Evolutionary conservation across 2,329 filamentous ascomycete species (phyloP), one percentile per base, ranked within the genome.

Genomic region (Exserohilum turcica): DNA sequence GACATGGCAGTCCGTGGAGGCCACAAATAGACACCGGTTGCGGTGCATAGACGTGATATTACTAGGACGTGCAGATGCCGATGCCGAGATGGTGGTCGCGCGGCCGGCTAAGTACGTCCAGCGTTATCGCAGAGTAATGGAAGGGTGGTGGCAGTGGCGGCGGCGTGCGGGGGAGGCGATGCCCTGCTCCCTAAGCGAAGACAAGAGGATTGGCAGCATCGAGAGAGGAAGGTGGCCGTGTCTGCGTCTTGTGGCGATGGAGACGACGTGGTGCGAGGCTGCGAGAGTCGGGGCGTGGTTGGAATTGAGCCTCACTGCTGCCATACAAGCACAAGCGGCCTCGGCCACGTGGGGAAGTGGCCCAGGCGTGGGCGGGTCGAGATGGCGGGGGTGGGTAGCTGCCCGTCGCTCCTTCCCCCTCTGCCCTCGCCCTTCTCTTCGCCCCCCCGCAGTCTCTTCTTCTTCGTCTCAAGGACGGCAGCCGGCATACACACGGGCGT

Each of bases 271-370:
- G 27, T 35, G 48, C 16, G 19, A 36, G 24, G 32, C 21, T 24
- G 43, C 28, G 12, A 38, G 15, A 19, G 43, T 44, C 42, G 42
- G 35, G 16, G 39, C 58, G 64, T 63, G 54, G 65, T 66, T 59
- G 55, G 48, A 40, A 45, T 60, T 61, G 54, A 56, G 56, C 44
- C 42, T 45, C 36, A 32, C 47, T 60, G 61, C 62, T 56, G 61
- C 61, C 57, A 57, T 48, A 48, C 32, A 56, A 52, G 52, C 57
- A 24, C 21, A 24, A 24, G 21, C 21, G 21, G 10, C 5, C 13
- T 12, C 38, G 29, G 29, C 38, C 19, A 52, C 52, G 54, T 54
- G 59, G 48, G 48, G 47, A 51, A 35, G 36, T 56, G 59, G 57
- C 33, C 59, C 44, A 29, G 43, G 51, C 58, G 46, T 42, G 19